Evolutionary conservation across 805 yeast species (phyloP), one percentile per base, ranked within the genome.

Genomic region (Lipomyces spencermartinsiae): DNA sequence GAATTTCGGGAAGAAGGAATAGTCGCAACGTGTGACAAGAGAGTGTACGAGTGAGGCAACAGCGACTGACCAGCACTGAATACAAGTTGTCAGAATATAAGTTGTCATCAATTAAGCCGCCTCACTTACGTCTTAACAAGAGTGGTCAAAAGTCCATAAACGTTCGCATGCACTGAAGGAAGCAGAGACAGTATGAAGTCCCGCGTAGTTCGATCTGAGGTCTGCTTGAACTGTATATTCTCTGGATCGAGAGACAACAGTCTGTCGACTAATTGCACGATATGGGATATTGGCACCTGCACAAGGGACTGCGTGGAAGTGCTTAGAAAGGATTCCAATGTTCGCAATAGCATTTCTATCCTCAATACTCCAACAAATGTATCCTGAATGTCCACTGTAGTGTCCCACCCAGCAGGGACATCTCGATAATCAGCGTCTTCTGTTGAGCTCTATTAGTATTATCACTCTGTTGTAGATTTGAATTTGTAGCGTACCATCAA

Each of bases 121-220:
- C 2, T 14, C 16, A 19, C 56, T 53, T 53, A 53, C n/a, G 68
- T 34, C 5, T 46, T 31, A 7, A 59, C 53, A 22, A 65, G 33
- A n/a, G 68, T 61, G 19, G 46, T 58, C 8, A 64, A 62, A 29
- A 69, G 31, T 7, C 60, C 67, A 57, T 61, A 63, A 10, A 61
- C 59, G 33, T 67, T 66, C 8, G 66, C 65, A 61, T 69, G 72
- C 7, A 69, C 31, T 29, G 59, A 31, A 4, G 72, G 68, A 10
- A 69, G 31, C 8, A 54, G 29, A 2, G 63, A 49, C 8, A 67
- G 3, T 22, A 69, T 35, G 29, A 61, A 63, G 39, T 66, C 71
- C n/a, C 66, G 63, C 12, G 59, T 55, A 12, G 33, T 19, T 35
- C 63, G n/a, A n/a, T 67, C 71, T 7, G 68, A 39, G 10, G 66